Base-by-base conservation (phyloP, 176 grass and related monocot species). In the Aechmea fasciata region DNA sequence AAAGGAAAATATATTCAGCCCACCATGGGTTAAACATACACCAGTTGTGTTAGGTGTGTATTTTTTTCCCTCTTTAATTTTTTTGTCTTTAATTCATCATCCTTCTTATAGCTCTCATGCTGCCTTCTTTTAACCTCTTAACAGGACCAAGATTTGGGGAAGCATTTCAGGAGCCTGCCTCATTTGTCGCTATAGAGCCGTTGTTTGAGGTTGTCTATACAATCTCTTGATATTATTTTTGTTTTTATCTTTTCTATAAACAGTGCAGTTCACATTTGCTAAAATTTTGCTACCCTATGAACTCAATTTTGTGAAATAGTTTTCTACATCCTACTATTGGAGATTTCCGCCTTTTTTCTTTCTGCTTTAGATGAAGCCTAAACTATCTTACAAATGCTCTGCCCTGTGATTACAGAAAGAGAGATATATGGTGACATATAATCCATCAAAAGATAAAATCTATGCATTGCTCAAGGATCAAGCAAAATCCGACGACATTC, bases 401-500 rank as follows among this genome's bases (percentile, higher is more conserved):
- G 18, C 14, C 50, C 26, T 55, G 1, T 49, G n/a, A 70, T 76
- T 76, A 41, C 70, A 99, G 95, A 88, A 83, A 47, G 95, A 99
- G 72, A 88, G 87, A 82, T 99, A 99, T 71, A 88, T 99, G 33
- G 87, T 99, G 24, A 99, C 87, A 26, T 99, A 99, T 78, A 99
- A 99, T 63, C 90, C 84, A 51, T 76, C 84, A 52, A 99, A 99
- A 76, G 95, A 94, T 94, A 99, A 99, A 75, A 91, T 94, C 29
- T 99, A 88, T 85, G 90, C 95, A 73, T 85, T 99, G 75, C 85
- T 99, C 73, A 99, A 99, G 87, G 95, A 94, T 73, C 95, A 94
- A 82, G 95, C 95, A 82, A 99, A 99, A 77, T 73, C 87, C 47
- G 95, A 99, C 50, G 95, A 99, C 68, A 99, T 99, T 71, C 68